Base-by-base conservation (phyloP, 148 eudicot species). In the Drosera capensis region DNA sequence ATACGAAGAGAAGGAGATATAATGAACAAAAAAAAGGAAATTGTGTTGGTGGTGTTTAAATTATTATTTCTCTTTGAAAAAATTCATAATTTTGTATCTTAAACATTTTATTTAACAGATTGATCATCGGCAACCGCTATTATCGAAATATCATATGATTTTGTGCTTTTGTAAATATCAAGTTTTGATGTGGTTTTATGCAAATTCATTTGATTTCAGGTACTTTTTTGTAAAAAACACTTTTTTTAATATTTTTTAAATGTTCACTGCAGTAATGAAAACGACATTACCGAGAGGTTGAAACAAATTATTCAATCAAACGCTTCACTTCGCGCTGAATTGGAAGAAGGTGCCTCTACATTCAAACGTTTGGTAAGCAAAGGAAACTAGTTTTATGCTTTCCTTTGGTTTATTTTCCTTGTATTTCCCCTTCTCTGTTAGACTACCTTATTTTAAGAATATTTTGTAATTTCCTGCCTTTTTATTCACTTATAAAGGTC, bases 251-350 rank as follows among this genome's bases (percentile, higher is more conserved):
- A n/a, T n/a, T n/a, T n/a, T n/a, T n/a, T n/a, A n/a, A n/a, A n/a
- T n/a, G n/a, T n/a, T n/a, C n/a, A n/a, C n/a, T 68, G 65, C 88
- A 90, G 99, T 67, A 85, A 90, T 62, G 99, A 85, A 71, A 85
- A 68, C 74, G 94, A 90, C 57, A 67, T 66, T 20, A 75, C 99
- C 2, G 82, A 75, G 67, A 85, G 85, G 65, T 56, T 90, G 56
- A 76, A 61, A 42, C 62, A 65, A 47, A 81, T 85, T 36, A 70
- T 90, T 65, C 76, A 75, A 52, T 72, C 73, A 50, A 90, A 85
- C 81, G 80, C 80, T 53, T 46, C 52, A 51, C 85, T 90, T 58
- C 70, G 54, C 36, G 67, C 67, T 34, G 78, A 78, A 22, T 54
- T 90, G 60, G 50, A 68, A 22, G 87, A 85, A 48, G 38, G 68